A percentile compares a stretch with the other conserved stretches of the same genome.
Evolutionary conservation across 805 yeast genomes (phyloP).

Genomic region (Candida krabiensis): DNA sequence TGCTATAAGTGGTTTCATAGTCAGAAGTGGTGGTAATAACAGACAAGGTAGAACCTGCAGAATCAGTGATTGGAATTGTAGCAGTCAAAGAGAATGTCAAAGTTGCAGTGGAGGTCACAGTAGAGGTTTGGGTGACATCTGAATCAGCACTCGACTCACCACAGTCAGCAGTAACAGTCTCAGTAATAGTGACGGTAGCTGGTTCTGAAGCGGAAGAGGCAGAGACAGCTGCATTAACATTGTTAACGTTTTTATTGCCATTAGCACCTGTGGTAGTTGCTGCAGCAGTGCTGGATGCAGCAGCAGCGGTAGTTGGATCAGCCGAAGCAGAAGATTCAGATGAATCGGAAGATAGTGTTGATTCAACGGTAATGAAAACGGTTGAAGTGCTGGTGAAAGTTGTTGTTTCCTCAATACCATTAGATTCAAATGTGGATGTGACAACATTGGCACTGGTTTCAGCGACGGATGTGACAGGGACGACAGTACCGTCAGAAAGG

Average conservation of each 20-base stretch:
- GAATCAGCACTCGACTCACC: slow-evolving; percentile 10
- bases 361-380: slow-evolving; percentile 15
- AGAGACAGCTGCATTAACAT: slow-evolving; percentile 1
- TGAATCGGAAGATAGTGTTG: slow-evolving; percentile 7
- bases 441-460: slow-evolving; percentile 11
- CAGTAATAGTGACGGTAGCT: slow-evolving; percentile 31
- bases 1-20: slow-evolving; percentile 24
- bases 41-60: slow-evolving; percentile 28
- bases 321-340: slow-evolving; percentile 6
- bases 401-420: slow-evolving; percentile 19
- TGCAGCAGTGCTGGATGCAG: slow-evolving; percentile 6
- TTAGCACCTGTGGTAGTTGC: slow-evolving; percentile 6
- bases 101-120: slow-evolving; percentile 22
- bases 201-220: slow-evolving; percentile 12
- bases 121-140: slow-evolving; percentile 18
- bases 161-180: slow-evolving; percentile 15
- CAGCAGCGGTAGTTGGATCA: slow-evolving; percentile 6
- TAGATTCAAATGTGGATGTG: slow-evolving; percentile 17
- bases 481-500: slow-evolving; percentile 3
- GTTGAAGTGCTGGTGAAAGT: slow-evolving; percentile 22
- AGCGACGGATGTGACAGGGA: background rate
- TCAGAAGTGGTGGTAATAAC: slow-evolving; percentile 31
- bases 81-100: slow-evolving; percentile 32
- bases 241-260: background rate
- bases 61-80: slow-evolving; percentile 32